Base-by-base conservation (phyloP, 441 rosid genomes). In the Rhodomyrtus psidioides region DNA sequence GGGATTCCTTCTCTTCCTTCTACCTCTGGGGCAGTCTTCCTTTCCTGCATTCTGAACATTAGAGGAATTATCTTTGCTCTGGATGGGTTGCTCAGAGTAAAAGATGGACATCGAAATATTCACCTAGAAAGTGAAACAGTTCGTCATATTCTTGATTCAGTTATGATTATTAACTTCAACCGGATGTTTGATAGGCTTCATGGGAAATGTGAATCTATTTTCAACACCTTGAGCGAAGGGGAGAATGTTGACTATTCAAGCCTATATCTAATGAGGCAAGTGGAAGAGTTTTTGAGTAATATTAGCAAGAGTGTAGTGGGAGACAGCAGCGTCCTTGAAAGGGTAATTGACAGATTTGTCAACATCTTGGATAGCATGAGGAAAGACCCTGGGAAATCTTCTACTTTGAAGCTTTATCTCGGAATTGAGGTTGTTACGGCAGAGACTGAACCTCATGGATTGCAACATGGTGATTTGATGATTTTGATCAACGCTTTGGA, bases 1-100 rank as follows among this genome's bases (percentile, higher is more conserved):
- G 99, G 99, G 88, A 94, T 94, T 89, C 99, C 99, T 34, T 91
- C 91, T 90, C 91, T 92, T 90, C 92, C 91, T 89, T 94, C 88
- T 86, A 86, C 91, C 85, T 89, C 94, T 81, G 94, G 98, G 89
- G 95, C 94, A 84, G 85, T 91, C 87, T 92, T 96, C 88, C 93
- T 98, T 88, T 96, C 99, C 89, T 92, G 99, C 88, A 86, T 91
- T 88, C 91, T 94, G 87, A 92, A 92, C 89, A 94, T 98, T 90
- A 94, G 95, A 88, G 91, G 91, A 85, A 92, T 98, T 58, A 87
- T 97, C 88, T 87, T 84, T 87, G 89, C 94, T 86, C 83, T 98
- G 83, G 93, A 93, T 88, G 94, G 94, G 83, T 87, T 96, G 88
- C 93, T 94, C 86, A 92, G 90, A 89, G 84, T 95, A 85, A 90